Evolutionary conservation across 345 rosid genomes (phyloP).

Genomic region (Lagerstroemia speciosa): DNA sequence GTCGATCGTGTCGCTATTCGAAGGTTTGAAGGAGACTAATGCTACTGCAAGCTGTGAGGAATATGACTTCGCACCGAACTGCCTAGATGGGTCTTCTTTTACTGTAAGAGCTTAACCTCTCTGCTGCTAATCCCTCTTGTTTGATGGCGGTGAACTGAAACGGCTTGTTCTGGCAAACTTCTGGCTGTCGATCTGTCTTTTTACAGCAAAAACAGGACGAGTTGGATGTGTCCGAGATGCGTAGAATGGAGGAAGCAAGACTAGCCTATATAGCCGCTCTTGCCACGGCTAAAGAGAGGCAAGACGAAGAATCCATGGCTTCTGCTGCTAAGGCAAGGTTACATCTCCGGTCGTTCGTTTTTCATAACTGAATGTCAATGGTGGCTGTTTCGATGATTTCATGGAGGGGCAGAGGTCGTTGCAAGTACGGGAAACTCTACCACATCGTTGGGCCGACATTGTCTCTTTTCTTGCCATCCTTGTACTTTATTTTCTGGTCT

Average conservation of each 20-base stretch:
- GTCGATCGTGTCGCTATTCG: constrained; percentile 42
- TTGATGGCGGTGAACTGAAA: neutral
- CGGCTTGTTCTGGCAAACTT: neutral
- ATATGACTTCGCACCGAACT: constrained; percentile 47
- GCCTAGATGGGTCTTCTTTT: constrained; percentile 43
- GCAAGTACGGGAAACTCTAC: neutral
- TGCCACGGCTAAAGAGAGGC: constrained; percentile 55
- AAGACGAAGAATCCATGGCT: constrained; percentile 76
- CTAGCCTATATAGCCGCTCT: constrained; percentile 61
- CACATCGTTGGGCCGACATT: neutral
- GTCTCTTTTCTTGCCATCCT: neutral
- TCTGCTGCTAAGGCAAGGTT: constrained; percentile 64
- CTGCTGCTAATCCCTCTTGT: neutral
- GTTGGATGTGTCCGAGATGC: constrained; percentile 35
- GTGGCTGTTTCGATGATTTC: neutral
- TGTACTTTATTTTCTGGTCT: neutral
- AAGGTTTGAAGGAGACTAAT: constrained; percentile 43
- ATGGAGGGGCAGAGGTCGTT: neutral
- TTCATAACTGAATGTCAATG: constrained; percentile 20
- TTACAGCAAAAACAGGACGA: constrained; percentile 37
- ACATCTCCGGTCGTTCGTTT: constrained; percentile 54
- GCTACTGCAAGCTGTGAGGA: constrained; percentile 28
- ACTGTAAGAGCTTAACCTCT: constrained; percentile 30
- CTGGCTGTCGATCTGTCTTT: neutral
- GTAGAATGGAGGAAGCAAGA: constrained; percentile 77